A percentile compares a stretch with the other conserved stretches of the same genome.
Evolutionary conservation across 805 yeast species (phyloP).

Genomic region (Starmerella kuoi): DNA sequence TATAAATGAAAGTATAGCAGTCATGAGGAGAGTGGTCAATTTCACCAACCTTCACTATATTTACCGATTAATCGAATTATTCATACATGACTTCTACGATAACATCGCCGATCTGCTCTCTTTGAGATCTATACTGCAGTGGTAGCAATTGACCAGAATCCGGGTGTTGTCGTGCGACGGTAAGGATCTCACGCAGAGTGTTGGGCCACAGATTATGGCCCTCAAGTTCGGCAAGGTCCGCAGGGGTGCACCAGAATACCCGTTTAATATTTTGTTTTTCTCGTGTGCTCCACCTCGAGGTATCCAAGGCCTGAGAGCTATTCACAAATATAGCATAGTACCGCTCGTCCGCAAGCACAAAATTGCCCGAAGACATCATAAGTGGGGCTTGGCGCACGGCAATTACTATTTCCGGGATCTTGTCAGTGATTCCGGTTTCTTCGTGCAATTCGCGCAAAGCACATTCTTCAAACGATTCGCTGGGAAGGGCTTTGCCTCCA

Average conservation of each 20-base stretch:
- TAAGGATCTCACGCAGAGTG: slow-evolving; percentile 12
- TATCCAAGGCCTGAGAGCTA: slow-evolving; percentile 5
- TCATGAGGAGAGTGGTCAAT: no score
- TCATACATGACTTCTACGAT: slow-evolving; percentile 11
- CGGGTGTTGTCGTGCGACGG: background rate
- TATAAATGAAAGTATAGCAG: no score
- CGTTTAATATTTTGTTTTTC: slow-evolving; percentile 11
- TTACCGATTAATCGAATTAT: no score
- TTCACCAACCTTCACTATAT: no score
- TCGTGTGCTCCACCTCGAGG: slow-evolving; percentile 12
- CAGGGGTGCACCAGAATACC: slow-evolving; percentile 12
- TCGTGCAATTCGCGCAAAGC: slow-evolving; percentile 19
- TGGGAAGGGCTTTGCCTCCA: slow-evolving; percentile 13
- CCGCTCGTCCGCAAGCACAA: slow-evolving; percentile 17
- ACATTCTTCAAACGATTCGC: slow-evolving; percentile 15
- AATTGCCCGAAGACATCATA: slow-evolving; percentile 11
- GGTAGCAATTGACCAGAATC: background rate
- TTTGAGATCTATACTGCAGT: slow-evolving; percentile 9
- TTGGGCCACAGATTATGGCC: slow-evolving; percentile 17
- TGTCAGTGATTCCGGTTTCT: slow-evolving; percentile 18
- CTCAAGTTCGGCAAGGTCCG: slow-evolving; percentile 7
- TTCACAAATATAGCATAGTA: slow-evolving; percentile 12
- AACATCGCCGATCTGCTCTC: slow-evolving; percentile 15
- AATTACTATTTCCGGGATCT: slow-evolving; percentile 3
- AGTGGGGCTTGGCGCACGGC: slow-evolving; percentile 19